Evolutionary conservation across 306 rosid genomes (phyloP), one percentile per base, ranked within the genome.

Genomic region (Coriaria nepalensis): DNA sequence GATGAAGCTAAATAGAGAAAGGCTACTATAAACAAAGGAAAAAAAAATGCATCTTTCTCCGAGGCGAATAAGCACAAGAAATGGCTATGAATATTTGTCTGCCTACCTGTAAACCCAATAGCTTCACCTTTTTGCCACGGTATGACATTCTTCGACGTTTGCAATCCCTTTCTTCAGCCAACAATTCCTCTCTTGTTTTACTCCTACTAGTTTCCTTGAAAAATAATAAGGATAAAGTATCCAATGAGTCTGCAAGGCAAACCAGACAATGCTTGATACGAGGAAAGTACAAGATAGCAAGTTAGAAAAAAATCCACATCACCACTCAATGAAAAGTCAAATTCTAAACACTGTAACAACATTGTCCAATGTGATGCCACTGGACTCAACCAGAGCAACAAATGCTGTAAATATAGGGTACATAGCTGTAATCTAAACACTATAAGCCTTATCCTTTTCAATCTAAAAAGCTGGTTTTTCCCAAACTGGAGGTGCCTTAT

Each of bases 161-260:
- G 75, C 76, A 81, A 69, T 90, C 97, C 67, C 97, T 81, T 70
- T 84, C 93, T 69, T 90, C 95, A 57, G 95, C 97, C 12, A 90
- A 68, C 62, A 90, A 57, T 62, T 90, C 97, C 70, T 90, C 97
- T 36, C 67, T 64, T 44, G 95, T 90, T 73, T 84, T 90, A 50
- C 50, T 61, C 73, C 64, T 79, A 54, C 38, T 45, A 13, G 74
- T 8, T 54, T 68, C 97, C 97, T 90, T 45, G 59, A 50, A 63
- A 45, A 40, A 69, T 4, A 32, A 13, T 50, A 57, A 50, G 48
- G 63, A 43, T 43, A 36, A 35, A 33, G 4, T 36, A 35, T 37
- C 40, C 10, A 33, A 29, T 38, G 37, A 53, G 40, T 53, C 6
- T 14, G n/a, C n/a, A n/a, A n/a, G n/a, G n/a, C n/a, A n/a, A n/a